Percentiles rank a stretch among this genome's conserved stretches.
Conservation (phyloP, 805 yeast species). For the Ascoidea rubescens region DNA sequence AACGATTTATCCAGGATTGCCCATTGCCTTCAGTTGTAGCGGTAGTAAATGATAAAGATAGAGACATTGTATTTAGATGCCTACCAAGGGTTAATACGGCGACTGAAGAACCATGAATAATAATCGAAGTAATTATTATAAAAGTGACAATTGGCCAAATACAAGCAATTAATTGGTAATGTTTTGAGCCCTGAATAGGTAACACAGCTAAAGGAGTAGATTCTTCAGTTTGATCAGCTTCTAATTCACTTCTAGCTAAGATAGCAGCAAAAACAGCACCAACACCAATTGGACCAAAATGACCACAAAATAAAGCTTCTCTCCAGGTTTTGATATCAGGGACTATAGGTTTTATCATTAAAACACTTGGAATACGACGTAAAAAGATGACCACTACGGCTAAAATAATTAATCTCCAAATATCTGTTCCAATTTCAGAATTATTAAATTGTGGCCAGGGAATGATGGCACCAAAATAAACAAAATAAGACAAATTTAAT, state of each 20-base stretch:
- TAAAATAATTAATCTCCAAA: slow-evolving; percentile 69
- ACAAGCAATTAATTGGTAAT: slow-evolving; percentile 44
- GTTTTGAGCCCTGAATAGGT: slow-evolving; percentile 32
- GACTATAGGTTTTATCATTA: slow-evolving; percentile 59
- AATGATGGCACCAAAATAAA: slow-evolving; percentile 79
- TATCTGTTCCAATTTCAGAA: slow-evolving; percentile 42
- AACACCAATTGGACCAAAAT: slow-evolving; percentile 93
- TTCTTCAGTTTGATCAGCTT: slow-evolving; percentile 31
- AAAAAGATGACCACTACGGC: slow-evolving; percentile 63
- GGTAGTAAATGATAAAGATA: slow-evolving; percentile 81
- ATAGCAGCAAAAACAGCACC: slow-evolving; percentile 84
- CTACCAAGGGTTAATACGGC: slow-evolving; percentile 69
- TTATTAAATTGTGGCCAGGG: slow-evolving; percentile 79
- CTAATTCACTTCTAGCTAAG: slow-evolving; percentile 61
- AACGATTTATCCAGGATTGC: slow-evolving; percentile 69
- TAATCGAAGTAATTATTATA: slow-evolving; percentile 65
- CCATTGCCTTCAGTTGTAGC: slow-evolving; percentile 39
- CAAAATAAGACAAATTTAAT: slow-evolving; percentile 73
- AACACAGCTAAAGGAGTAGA: slow-evolving; percentile 41
- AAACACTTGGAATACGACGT: slow-evolving; percentile 73
- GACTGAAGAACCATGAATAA: slow-evolving; percentile 86
- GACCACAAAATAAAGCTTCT: slow-evolving; percentile 89
- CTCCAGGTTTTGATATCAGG: slow-evolving; percentile 89
- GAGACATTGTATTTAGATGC: slow-evolving; percentile 80
- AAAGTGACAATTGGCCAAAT: slow-evolving; percentile 82